phyloP scores from a whole-genome alignment of 768 basidiomycete genomes.

The Suillus clintonianus region DNA sequence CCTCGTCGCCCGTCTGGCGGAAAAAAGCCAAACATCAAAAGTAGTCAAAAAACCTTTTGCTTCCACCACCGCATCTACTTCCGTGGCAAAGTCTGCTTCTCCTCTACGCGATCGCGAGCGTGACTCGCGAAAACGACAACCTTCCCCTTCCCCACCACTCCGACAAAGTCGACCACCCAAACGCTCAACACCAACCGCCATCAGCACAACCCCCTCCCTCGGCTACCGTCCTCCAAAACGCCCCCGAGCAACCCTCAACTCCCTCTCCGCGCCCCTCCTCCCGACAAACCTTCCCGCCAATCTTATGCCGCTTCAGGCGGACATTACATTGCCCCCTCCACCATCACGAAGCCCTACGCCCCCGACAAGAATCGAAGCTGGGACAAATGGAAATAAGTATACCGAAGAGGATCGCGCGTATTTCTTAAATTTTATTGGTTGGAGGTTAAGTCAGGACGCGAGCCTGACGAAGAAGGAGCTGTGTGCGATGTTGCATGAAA shows the following conservation, averaged over 20 bases:
- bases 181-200: conserved; percentile 20
- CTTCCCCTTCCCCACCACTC: conserved; percentile 25
- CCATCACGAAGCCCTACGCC: conserved; percentile 74
- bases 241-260: conserved; percentile 54
- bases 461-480: conserved; percentile 53
- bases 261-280: conserved; percentile 48
- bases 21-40: conserved; percentile 20
- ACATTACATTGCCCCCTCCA: conserved; percentile 59
- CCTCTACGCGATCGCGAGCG: conserved; percentile 16
- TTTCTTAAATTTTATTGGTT: conserved; percentile 66
- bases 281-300: conserved; percentile 38
- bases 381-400: conserved; percentile 59
- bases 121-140: conserved; percentile 39
- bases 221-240: conserved; percentile 31
- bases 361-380: conserved; percentile 49
- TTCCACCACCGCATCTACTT: not conserved
- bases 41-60: conserved; percentile 32
- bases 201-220: conserved; percentile 20
- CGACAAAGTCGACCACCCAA: conserved; percentile 25
- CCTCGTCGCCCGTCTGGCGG: conserved; percentile 24
- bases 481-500: conserved; percentile 55
- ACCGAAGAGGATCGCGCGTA: conserved; percentile 67
- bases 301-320: conserved; percentile 61
- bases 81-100: conserved; percentile 1
- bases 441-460: conserved; percentile 59